A percentile compares a stretch with the other conserved stretches of the same genome.
These are phyloP conservation scores for Mycena sanguinolenta DNA, from an alignment of 768 basidiomycete genomes.

Conservation along the genomic window DNA sequence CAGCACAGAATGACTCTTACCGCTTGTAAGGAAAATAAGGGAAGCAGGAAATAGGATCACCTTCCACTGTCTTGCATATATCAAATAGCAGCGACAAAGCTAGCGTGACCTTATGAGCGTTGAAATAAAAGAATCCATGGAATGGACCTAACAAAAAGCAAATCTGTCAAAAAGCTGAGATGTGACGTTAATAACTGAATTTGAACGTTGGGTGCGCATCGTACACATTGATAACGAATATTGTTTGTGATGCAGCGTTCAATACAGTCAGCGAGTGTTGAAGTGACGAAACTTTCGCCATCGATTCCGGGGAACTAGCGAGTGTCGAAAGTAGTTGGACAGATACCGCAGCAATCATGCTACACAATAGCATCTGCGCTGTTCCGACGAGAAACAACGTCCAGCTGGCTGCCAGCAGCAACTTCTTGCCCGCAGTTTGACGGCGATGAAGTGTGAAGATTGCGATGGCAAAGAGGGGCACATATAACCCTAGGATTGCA, in stretches of 20 bases:
- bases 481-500: slow-evolving; percentile 10
- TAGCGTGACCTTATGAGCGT: neutral
- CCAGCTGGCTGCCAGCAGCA: slow-evolving; percentile 8
- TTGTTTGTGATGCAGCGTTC: slow-evolving; percentile 2
- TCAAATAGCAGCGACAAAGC: neutral
- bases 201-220: neutral
- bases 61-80: neutral
- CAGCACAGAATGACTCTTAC: neutral
- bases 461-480: slow-evolving; percentile 4
- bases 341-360: slow-evolving; percentile 3
- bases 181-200: neutral
- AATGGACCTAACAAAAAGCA: slow-evolving; percentile 7
- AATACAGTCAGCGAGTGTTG: neutral
- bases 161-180: neutral
- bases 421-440: slow-evolving; percentile 8
- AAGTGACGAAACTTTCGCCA: slow-evolving; percentile 1
- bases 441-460: slow-evolving; percentile 7
- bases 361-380: slow-evolving; percentile 8
- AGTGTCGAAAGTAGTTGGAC: slow-evolving; percentile 3
- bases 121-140: neutral
- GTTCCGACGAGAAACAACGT: slow-evolving; percentile 9
- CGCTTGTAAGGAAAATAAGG: neutral
- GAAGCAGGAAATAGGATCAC: neutral
- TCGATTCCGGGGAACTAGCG: neutral
- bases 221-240: slow-evolving; percentile 10